Evolutionary conservation across 2,329 filamentous ascomycete genomes (phyloP).

Genomic region (Trichoderma sp.): DNA sequence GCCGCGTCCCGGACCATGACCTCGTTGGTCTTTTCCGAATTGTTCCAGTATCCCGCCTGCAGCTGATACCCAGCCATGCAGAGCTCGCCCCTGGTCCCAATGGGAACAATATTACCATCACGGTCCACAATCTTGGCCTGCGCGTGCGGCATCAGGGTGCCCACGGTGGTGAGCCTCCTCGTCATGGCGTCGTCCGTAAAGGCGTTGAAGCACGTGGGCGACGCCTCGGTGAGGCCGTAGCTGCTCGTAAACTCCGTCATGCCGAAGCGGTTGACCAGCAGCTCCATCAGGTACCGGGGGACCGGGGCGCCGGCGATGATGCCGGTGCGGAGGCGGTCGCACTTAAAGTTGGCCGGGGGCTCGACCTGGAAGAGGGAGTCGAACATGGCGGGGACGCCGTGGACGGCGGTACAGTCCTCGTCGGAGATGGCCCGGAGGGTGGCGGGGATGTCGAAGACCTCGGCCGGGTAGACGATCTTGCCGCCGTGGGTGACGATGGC

Average conservation of each 20-base stretch:
- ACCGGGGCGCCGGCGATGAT: slow-evolving; percentile 80
- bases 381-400: slow-evolving; percentile 85
- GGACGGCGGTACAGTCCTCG: slow-evolving; percentile 71
- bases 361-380: slow-evolving; percentile 62
- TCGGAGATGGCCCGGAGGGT: slow-evolving; percentile 68
- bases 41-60: slow-evolving; percentile 68
- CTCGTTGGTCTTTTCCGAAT: slow-evolving; percentile 71
- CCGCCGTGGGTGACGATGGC: slow-evolving; percentile 73
- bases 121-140: slow-evolving; percentile 76
- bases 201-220: slow-evolving; percentile 79
- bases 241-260: slow-evolving; percentile 75
- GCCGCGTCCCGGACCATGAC: slow-evolving; percentile 56
- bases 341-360: slow-evolving; percentile 46
- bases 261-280: slow-evolving; percentile 69
- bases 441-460: slow-evolving; percentile 70
- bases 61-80: slow-evolving; percentile 79
- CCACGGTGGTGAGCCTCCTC: slow-evolving; percentile 70
- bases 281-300: slow-evolving; percentile 72
- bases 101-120: slow-evolving; percentile 64
- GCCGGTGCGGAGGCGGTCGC: slow-evolving; percentile 66
- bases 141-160: slow-evolving; percentile 74
- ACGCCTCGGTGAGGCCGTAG: slow-evolving; percentile 76
- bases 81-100: slow-evolving; percentile 71
- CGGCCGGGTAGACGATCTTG: slow-evolving; percentile 74
- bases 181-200: slow-evolving; percentile 72